Conservation (phyloP, 1,284 basidiomycete species). For the Fomes fomentarius region DNA sequence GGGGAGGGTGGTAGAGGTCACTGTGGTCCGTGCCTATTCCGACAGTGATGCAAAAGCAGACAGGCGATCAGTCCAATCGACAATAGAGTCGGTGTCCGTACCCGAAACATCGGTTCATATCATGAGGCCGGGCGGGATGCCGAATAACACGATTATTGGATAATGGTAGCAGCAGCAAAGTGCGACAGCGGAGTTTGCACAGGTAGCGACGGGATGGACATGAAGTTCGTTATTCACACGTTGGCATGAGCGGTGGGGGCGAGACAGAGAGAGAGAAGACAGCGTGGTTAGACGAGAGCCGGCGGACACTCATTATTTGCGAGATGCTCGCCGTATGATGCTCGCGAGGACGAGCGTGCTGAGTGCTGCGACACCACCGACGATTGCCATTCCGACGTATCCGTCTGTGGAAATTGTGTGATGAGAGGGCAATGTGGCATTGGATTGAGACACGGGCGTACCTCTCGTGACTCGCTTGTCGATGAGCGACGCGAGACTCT, state of each 20-base stretch:
- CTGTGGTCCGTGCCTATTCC: not conserved
- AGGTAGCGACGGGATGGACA: not conserved
- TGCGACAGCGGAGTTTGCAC: slow-evolving; percentile 3
- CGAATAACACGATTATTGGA: slow-evolving; percentile 8
- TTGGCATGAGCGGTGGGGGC: not conserved
- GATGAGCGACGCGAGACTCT: slow-evolving; percentile 84
- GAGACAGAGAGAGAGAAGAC: not conserved
- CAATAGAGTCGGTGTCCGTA: not conserved
- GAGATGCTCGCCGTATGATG: slow-evolving; percentile 83
- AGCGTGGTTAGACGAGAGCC: slow-evolving; percentile 12
- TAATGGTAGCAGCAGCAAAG: slow-evolving; percentile 14
- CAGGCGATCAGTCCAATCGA: not conserved
- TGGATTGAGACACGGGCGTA: slow-evolving; percentile 38
- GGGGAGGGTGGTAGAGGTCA: not conserved
- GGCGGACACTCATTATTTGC: slow-evolving; percentile 58
- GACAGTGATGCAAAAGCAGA: not conserved
- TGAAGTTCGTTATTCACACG: not conserved
- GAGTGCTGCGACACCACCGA: slow-evolving; percentile 87
- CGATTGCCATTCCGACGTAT: slow-evolving; percentile 93
- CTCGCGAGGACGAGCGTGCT: slow-evolving; percentile 83
- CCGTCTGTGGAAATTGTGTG: slow-evolving; percentile 60
- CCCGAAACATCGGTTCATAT: not conserved
- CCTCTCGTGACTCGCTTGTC: slow-evolving; percentile 88
- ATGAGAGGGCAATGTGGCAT: not conserved
- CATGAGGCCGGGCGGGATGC: not conserved